These are phyloP conservation scores for Babjeviella inositovora DNA, from an alignment of 805 yeast species.

Conservation along the genomic window DNA sequence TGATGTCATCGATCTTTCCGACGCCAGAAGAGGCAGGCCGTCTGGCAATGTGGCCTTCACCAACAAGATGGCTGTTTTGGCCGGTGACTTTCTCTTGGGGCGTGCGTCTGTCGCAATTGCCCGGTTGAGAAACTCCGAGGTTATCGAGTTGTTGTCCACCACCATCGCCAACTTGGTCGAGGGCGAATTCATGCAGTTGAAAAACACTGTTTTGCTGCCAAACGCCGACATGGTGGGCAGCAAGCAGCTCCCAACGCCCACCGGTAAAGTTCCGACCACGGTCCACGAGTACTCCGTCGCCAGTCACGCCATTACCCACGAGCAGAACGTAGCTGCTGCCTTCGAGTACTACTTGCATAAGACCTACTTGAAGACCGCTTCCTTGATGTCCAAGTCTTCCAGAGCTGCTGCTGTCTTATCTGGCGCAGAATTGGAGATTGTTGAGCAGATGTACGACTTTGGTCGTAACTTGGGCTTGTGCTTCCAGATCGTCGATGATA, in stretches of 20 bases:
- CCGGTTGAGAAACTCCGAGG: slow-evolving; percentile 89
- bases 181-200: slow-evolving; percentile 97
- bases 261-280: slow-evolving; percentile 46
- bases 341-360: slow-evolving; percentile 92
- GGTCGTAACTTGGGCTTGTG: slow-evolving; percentile 91
- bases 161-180: slow-evolving; percentile 94
- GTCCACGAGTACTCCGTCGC: slow-evolving; percentile 41
- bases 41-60: slow-evolving; percentile 89
- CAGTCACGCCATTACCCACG: slow-evolving; percentile 27
- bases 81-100: slow-evolving; percentile 91
- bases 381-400: slow-evolving; percentile 84
- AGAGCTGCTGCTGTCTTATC: slow-evolving; percentile 87
- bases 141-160: slow-evolving; percentile 86
- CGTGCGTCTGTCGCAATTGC: slow-evolving; percentile 95
- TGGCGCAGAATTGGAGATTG: slow-evolving; percentile 60
- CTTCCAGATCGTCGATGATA: slow-evolving; percentile 92
- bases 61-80: slow-evolving; percentile 93
- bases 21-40: slow-evolving; percentile 78
- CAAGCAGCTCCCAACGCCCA: slow-evolving; percentile 32
- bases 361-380: slow-evolving; percentile 89
- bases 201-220: slow-evolving; percentile 67
- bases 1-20: slow-evolving; percentile 88
- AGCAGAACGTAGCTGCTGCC: slow-evolving; percentile 64
- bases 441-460: slow-evolving; percentile 78
- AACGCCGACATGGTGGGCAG: slow-evolving; percentile 23